Conservation (phyloP, 2,329 filamentous ascomycete genomes). For the Polychaeton citri region DNA sequence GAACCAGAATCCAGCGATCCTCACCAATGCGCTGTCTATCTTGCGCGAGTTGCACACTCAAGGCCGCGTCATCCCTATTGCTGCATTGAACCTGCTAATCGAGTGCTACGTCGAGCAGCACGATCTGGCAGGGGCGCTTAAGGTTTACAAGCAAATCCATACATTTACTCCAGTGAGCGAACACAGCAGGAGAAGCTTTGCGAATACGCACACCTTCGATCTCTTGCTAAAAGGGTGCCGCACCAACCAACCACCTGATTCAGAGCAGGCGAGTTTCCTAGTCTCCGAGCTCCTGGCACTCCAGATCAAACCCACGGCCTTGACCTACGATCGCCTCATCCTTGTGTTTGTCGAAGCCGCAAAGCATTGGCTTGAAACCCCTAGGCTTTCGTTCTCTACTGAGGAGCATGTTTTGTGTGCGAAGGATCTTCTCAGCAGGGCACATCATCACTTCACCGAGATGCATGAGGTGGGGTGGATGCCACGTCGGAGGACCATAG, state of each 20-base stretch:
- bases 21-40: slow-evolving; percentile 40
- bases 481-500: slow-evolving; percentile 19
- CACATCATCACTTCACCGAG: slow-evolving; percentile 19
- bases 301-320: slow-evolving; percentile 38
- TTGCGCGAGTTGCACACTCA: slow-evolving; percentile 43
- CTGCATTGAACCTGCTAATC: slow-evolving; percentile 39
- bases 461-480: slow-evolving; percentile 19
- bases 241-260: slow-evolving; percentile 21
- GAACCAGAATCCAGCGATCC: slow-evolving; percentile 30
- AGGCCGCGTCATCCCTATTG: slow-evolving; percentile 38
- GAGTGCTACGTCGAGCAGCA: slow-evolving; percentile 34
- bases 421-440: slow-evolving; percentile 16
- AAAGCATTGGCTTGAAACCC: slow-evolving; percentile 4
- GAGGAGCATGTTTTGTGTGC: slow-evolving; percentile 1
- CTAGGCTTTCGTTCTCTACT: not conserved
- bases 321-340: slow-evolving; percentile 51
- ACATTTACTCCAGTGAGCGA: slow-evolving; percentile 18
- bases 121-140: slow-evolving; percentile 38
- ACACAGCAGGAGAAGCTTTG: slow-evolving; percentile 10
- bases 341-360: slow-evolving; percentile 34
- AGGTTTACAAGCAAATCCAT: slow-evolving; percentile 49
- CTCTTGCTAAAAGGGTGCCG: slow-evolving; percentile 28
- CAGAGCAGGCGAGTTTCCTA: slow-evolving; percentile 47
- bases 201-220: slow-evolving; percentile 46
- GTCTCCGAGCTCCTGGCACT: slow-evolving; percentile 48